A percentile compares a stretch with the other conserved stretches of the same genome.
These are phyloP conservation scores for Lachnellula suecica DNA, from an alignment of 2,329 filamentous ascomycete species.

Conservation along the genomic window DNA sequence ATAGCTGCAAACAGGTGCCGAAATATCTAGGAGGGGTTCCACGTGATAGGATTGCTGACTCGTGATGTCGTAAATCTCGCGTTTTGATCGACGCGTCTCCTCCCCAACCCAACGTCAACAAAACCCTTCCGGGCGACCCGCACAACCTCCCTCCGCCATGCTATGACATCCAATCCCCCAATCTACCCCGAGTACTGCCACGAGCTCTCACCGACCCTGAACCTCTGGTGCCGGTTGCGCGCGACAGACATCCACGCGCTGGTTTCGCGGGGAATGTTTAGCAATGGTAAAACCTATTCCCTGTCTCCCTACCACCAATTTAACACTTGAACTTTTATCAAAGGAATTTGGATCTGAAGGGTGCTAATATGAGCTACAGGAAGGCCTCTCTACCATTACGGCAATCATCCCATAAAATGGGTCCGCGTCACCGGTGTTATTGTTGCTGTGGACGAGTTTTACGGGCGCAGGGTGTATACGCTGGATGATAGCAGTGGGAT, in stretches of 20 bases:
- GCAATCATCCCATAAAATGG: constrained; percentile 77
- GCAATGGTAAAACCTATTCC: constrained; percentile 45
- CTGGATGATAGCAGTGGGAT: constrained; percentile 66
- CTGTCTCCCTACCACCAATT: neutral
- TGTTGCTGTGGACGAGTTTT: constrained; percentile 57
- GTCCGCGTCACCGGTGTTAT: constrained; percentile 70
- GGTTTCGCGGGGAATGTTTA: constrained; percentile 44
- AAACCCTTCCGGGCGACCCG: neutral
- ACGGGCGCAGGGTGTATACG: constrained; percentile 48
- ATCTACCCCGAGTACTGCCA: constrained; percentile 66
- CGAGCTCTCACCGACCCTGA: constrained; percentile 59
- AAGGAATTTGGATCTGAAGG: neutral
- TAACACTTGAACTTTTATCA: too few relatives aligned
- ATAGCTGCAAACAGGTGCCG: neutral
- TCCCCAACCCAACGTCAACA: constrained; percentile 11
- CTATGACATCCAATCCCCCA: constrained; percentile 45
- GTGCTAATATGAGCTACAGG: constrained; percentile 36
- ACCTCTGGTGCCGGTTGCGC: constrained; percentile 57
- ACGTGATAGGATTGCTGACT: neutral
- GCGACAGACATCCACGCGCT: constrained; percentile 50
- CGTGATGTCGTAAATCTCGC: constrained; percentile 5
- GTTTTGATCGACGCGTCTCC: constrained; percentile 1
- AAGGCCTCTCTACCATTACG: constrained; percentile 62
- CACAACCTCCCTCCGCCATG: constrained; percentile 35
- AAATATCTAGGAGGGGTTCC: neutral